Percentiles rank a stretch among this genome's conserved stretches.
These are phyloP conservation scores for Maudiozyma saulgeensis DNA, from an alignment of 805 yeast genomes.

Conservation along the genomic window DNA sequence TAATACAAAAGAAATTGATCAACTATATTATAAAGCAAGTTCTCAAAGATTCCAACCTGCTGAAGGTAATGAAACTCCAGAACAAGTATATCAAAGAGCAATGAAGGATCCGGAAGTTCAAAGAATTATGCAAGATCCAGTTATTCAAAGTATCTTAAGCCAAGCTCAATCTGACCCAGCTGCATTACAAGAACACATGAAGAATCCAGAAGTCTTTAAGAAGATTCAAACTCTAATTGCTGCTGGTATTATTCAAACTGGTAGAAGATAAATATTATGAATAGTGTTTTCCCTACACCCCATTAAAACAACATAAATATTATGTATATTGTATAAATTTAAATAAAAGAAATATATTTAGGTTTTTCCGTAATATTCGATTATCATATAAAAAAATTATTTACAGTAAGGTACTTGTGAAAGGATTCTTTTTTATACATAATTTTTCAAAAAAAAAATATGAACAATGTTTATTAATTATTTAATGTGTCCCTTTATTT, in stretches of 20 bases:
- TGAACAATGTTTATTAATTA: neutral
- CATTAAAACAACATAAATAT: neutral
- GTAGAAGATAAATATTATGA: constrained; percentile 31
- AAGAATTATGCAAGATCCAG: constrained; percentile 82
- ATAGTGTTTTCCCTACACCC: neutral
- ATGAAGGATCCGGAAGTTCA: constrained; percentile 91
- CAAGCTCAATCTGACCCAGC: constrained; percentile 96
- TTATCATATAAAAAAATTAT: too few species aligned
- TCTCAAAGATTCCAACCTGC: constrained; percentile 70
- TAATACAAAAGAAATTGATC: constrained; percentile 68
- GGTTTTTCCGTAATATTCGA: too few species aligned
- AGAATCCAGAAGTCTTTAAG: constrained; percentile 82
- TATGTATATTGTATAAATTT: neutral
- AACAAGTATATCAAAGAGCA: constrained; percentile 85
- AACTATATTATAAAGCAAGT: constrained; percentile 66
- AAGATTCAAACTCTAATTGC: constrained; percentile 86
- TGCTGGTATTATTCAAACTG: constrained; percentile 92
- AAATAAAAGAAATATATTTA: neutral
- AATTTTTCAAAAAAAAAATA: neutral
- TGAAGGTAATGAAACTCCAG: constrained; percentile 80
- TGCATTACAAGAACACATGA: constrained; percentile 95
- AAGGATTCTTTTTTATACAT: too few species aligned
- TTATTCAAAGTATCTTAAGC: constrained; percentile 87
- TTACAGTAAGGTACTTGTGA: too few species aligned
- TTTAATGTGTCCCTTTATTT: neutral